Base-by-base conservation (phyloP, 2,329 filamentous ascomycete species). In the Remersonia thermophila region DNA sequence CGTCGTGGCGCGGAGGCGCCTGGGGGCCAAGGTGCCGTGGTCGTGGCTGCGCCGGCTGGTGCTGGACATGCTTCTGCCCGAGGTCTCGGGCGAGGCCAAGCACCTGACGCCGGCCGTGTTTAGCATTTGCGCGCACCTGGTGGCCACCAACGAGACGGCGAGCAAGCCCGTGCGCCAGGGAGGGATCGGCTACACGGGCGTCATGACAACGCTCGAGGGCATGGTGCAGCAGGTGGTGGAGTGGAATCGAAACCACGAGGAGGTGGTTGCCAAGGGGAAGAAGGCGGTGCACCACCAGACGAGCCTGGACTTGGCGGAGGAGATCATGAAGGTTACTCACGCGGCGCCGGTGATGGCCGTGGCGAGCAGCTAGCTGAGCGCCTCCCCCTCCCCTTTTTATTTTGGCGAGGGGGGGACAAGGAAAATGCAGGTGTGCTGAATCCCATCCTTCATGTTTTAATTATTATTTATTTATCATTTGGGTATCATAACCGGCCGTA, bases 231-330 rank as follows among this genome's bases (percentile, higher is more conserved):
- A 64, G 45, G 44, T 65, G 1, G 42, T 63, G 0, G 60, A 62
- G 27, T 64, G 61, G 60, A 64, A 65, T 40, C 43, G 40, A 2
- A 58, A 60, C 38, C 60, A 62, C 31, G n/a, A n/a, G n/a, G n/a
- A n/a, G n/a, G 46, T 39, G 10, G 42, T 43, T 10, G 20, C 17
- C 2, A 44, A 23, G 31, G 25, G 20, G 28, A 43, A 33, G 4
- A 52, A 48, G 36, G 52, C 53, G 38, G 20, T 23, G 20, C 20
- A 23, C 20, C 63, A 61, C 38, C 58, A 53, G 33, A 60, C 50
- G 23, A 63, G 58, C 13, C 46, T 63, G 7, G 51, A 54, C 2
- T 46, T 62, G 27, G 60, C 59, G 1, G 60, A 61, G 11, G 55
- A 60, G 39, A 58, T 62, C 3, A 51, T 52, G 18, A 56, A 51